These are phyloP conservation scores for Sphaceloma murrayae DNA, from an alignment of 2,329 filamentous ascomycete species.

Conservation along the genomic window DNA sequence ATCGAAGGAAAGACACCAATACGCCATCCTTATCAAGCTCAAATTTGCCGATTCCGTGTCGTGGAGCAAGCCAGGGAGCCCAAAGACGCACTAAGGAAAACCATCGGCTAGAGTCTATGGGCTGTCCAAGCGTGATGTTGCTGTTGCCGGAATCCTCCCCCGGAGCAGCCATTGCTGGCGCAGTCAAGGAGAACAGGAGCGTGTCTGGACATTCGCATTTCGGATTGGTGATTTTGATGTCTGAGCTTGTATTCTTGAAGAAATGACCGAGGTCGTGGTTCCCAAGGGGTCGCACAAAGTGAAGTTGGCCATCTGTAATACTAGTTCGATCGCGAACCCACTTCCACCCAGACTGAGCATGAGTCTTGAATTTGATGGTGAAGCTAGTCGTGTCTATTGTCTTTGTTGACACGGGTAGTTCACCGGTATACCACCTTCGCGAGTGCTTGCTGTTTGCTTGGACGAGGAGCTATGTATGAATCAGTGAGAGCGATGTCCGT, in stretches of 20 bases:
- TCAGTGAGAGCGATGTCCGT: background rate
- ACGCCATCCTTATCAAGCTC: constrained; percentile 67
- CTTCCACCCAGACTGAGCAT: constrained; percentile 49
- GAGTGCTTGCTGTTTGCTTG: constrained; percentile 17
- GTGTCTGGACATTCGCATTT: constrained; percentile 59
- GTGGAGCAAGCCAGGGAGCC: constrained; percentile 79
- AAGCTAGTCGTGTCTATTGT: constrained; percentile 48
- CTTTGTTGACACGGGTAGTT: constrained; percentile 37
- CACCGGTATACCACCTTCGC: constrained; percentile 46
- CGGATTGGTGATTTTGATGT: constrained; percentile 45
- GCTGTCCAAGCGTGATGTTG: constrained; percentile 51
- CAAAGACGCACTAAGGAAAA: constrained; percentile 72
- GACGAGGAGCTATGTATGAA: constrained; percentile 15
- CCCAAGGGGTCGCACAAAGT: constrained; percentile 39
- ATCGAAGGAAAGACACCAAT: constrained; percentile 65
- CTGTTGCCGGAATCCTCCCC: constrained; percentile 50
- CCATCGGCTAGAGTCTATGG: constrained; percentile 60
- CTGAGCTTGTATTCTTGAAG: constrained; percentile 48
- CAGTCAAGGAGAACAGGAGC: constrained; percentile 58
- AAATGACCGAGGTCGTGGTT: constrained; percentile 43
- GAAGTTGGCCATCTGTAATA: constrained; percentile 52
- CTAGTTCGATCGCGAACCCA: constrained; percentile 60
- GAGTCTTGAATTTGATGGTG: constrained; percentile 59
- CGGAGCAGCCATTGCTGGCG: constrained; percentile 46
- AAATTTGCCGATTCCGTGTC: constrained; percentile 63